Base-by-base conservation (phyloP, 1,284 basidiomycete genomes). In the Entoloma clypeatum region DNA sequence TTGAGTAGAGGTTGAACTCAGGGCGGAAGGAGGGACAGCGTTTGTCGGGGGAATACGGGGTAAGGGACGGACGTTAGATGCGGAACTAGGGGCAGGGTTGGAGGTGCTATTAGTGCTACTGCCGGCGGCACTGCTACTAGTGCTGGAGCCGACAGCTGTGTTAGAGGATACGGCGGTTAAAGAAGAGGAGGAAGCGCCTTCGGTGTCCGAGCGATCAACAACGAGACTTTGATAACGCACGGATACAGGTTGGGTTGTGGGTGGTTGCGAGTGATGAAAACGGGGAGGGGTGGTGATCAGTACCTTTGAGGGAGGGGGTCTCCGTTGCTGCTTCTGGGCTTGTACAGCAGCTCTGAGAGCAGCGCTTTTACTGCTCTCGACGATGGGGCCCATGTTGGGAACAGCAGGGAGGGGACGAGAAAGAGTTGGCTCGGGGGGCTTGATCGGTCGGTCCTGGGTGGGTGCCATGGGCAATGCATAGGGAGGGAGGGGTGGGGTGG, bases 191-290 rank as follows among this genome's bases (percentile, higher is more conserved):
- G 31, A 28, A 19, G 31, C 16, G 11, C 19, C 26, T 21, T 41
- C 27, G 4, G 34, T 37, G 1, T 48, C 34, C n/a, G 40, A 29
- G 4, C 47, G 39, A 29, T 56, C 54, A 5, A 57, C 55, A 7
- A 54, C 48, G 39, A 59, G 43, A 10, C 58, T 39, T 30, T 58
- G 60, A 39, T 57, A 58, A n/a, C 54, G 51, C 44, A 59, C 55
- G 17, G 49, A 52, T 2, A 57, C 36, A n/a, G 47, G 44, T 13
- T 41, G 35, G 1, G 45, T 38, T 4, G 36, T 30, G 13, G 48
- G 44, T 13, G 54, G 53, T 22, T 51, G 53, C 8, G 52, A 43
- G 11, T 51, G 47, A 22, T 51, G 47, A 22, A 50, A 55, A 27
- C 51, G 43, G 3, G 46, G 30, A 2, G 54, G 40, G 13, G 50